Conservation (phyloP, 208 protist genomes). For the Wallacemonas sp. region DNA sequence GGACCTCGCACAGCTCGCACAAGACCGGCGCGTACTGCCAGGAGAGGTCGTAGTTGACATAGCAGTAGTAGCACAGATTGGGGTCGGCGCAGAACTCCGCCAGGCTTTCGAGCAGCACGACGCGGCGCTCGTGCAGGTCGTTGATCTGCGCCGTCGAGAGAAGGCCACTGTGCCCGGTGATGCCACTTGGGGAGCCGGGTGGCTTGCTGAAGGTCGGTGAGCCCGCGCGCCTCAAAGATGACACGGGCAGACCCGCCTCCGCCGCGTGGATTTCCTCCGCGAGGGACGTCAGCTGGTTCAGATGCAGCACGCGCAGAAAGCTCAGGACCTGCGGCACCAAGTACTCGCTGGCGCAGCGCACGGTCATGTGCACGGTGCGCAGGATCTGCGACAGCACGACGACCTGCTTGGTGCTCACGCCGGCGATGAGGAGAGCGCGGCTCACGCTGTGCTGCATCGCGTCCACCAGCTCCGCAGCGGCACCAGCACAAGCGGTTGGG, state of each 20-base stretch:
- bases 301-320: slow-evolving; percentile 83
- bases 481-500: too few relatives aligned
- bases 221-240: not conserved
- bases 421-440: slow-evolving; percentile 72
- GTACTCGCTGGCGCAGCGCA: slow-evolving; percentile 39
- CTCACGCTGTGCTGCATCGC: slow-evolving; percentile 73
- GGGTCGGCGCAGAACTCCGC: slow-evolving; percentile 78
- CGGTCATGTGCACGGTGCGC: slow-evolving; percentile 74
- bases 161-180: slow-evolving; percentile 9
- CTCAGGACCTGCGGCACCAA: slow-evolving; percentile 81
- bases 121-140: slow-evolving; percentile 63
- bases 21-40: slow-evolving; percentile 69
- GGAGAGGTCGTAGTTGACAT: slow-evolving; percentile 87
- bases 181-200: not conserved
- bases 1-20: slow-evolving; percentile 59
- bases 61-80: slow-evolving; percentile 78
- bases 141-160: slow-evolving; percentile 31
- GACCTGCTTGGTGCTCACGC: slow-evolving; percentile 57
- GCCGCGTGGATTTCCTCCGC: slow-evolving; percentile 37
- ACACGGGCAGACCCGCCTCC: slow-evolving; percentile 1
- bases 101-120: slow-evolving; percentile 88
- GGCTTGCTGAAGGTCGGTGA: slow-evolving; percentile 20
- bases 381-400: slow-evolving; percentile 87
- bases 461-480: slow-evolving; percentile 36
- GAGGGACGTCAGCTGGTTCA: slow-evolving; percentile 68